Conservation (phyloP, 2,329 filamentous ascomycete species). For the Basipetospora sp. region DNA sequence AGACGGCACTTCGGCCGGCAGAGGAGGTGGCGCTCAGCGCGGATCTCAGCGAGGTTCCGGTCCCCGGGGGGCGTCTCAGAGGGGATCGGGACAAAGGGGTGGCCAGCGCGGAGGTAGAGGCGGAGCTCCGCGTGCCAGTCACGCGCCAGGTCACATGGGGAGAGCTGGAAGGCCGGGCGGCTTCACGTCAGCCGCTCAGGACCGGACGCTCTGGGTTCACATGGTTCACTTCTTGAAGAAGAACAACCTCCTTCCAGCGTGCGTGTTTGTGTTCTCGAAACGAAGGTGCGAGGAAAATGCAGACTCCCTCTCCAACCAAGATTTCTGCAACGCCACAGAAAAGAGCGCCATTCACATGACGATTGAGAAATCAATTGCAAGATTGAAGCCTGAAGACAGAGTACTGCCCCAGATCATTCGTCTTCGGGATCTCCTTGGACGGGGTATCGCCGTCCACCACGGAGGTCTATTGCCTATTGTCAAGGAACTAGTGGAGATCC, state of each 20-base stretch:
- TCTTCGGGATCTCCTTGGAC: constrained; percentile 66
- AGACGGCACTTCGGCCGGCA: constrained; percentile 19
- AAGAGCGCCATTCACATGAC: constrained; percentile 97
- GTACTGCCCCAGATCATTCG: constrained; percentile 82
- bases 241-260: constrained; percentile 72
- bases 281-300: constrained; percentile 95
- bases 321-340: constrained; percentile 83
- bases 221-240: constrained; percentile 84
- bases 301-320: constrained; percentile 83
- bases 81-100: constrained; percentile 37
- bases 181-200: constrained; percentile 77
- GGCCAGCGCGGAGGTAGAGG: constrained; percentile 41
- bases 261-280: constrained; percentile 98
- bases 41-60: constrained; percentile 14
- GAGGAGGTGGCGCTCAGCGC: constrained; percentile 9
- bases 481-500: constrained; percentile 91
- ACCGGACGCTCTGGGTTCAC: constrained; percentile 93
- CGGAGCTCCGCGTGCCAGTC: constrained; percentile 42
- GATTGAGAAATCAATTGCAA: constrained; percentile 83
- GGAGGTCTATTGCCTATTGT: constrained; percentile 89
- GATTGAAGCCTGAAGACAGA: constrained; percentile 80
- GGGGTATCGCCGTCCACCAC: constrained; percentile 92
- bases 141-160: constrained; percentile 71
- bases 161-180: constrained; percentile 73
- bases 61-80: constrained; percentile 26